Conservation (phyloP, 2,329 filamentous ascomycete genomes). For the Metarhizium brunneum region DNA sequence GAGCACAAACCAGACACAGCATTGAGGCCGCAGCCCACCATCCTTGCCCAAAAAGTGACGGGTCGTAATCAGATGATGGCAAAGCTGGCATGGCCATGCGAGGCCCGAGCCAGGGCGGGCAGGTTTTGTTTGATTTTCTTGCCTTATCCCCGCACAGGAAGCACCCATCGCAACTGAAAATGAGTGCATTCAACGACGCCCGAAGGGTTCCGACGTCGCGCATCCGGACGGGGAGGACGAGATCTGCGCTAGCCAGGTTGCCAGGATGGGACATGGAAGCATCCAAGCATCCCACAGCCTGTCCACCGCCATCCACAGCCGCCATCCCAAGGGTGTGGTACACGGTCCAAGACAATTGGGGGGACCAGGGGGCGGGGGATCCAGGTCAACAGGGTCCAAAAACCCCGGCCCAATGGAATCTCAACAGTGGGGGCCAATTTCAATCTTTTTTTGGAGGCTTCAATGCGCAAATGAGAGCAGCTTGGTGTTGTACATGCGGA, state of each 20-base stretch:
- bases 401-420: not conserved
- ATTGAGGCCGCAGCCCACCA: too few relatives aligned
- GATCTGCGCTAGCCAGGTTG: not conserved
- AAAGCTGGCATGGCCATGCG: not conserved
- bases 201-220: not conserved
- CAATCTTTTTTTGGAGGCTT: not conserved
- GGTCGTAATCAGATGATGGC: too few relatives aligned
- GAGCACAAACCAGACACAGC: too few relatives aligned
- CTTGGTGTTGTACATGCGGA: too few relatives aligned
- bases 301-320: too few relatives aligned
- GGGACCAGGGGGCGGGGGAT: not conserved
- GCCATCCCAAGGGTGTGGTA: not conserved
- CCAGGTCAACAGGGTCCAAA: not conserved
- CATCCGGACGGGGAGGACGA: not conserved
- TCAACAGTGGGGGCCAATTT: not conserved
- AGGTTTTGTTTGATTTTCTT: conserved; percentile 1
- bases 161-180: not conserved
- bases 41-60: too few relatives aligned
- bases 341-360: not conserved
- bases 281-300: not conserved
- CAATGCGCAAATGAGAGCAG: too few relatives aligned
- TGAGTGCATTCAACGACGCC: not conserved
- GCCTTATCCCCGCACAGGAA: not conserved
- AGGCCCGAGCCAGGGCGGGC: not conserved
- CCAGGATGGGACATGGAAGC: not conserved